A percentile compares a stretch with the other conserved stretches of the same genome.
phyloP scores from a whole-genome alignment of 139 green algal genomes.

The Chlamydomonas sp. region DNA sequence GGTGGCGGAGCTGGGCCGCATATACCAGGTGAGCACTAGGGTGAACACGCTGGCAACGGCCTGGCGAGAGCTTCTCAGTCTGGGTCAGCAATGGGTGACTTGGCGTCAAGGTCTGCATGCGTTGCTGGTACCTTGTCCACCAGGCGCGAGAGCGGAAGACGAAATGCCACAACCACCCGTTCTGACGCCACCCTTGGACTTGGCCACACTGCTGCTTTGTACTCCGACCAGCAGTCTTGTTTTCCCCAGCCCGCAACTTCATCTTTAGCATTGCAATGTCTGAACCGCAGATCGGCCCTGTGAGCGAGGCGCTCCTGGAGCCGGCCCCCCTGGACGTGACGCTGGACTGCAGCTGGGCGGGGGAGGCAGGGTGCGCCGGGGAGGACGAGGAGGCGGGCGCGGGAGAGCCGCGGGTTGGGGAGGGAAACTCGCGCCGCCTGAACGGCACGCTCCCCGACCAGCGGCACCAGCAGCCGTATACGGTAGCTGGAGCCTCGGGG shows the following conservation, averaged over 20 bases:
- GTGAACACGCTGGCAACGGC: neutral
- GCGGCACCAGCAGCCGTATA: neutral
- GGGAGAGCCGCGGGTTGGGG: no score
- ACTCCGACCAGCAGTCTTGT: no score
- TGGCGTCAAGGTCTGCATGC: neutral
- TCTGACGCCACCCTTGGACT: no score
- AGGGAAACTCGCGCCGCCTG: no score
- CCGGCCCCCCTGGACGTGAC: conserved; percentile 28
- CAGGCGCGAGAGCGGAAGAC: neutral
- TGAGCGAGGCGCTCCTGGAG: conserved; percentile 17
- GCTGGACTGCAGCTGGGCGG: conserved; percentile 46
- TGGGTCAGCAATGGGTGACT: neutral
- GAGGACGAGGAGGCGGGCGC: neutral
- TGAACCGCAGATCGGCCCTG: conserved; percentile 26
- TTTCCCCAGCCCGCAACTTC: no score
- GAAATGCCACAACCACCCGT: no score
- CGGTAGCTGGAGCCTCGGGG: no score
- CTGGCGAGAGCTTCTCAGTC: no score
- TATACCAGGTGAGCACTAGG: conserved; percentile 45
- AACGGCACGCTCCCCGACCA: neutral
- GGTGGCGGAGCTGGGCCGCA: conserved; percentile 51
- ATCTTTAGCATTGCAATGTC: neutral
- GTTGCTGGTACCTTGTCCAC: neutral
- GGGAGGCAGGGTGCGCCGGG: neutral
- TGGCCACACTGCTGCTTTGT: no score